Evolutionary conservation across 192 early-diverging fungal genomes (phyloP).

Genomic region (Dissophora ornata): DNA sequence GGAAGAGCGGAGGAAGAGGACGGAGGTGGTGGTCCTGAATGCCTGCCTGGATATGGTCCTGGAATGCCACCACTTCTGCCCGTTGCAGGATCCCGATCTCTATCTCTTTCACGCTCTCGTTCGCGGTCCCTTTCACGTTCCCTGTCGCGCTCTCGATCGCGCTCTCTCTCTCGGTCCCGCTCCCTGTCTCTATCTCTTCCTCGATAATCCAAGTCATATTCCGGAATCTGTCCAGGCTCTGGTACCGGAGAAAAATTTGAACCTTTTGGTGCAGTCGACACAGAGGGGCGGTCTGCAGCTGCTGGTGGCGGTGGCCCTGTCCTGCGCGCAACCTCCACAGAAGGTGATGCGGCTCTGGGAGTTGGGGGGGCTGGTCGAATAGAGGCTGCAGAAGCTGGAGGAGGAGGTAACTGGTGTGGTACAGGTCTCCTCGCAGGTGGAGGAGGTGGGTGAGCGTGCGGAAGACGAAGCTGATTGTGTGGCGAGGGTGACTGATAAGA

Average conservation of each 20-base stretch:
- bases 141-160: conserved; percentile 22
- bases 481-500: conserved; percentile 50
- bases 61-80: neutral
- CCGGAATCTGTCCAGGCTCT: conserved; percentile 50
- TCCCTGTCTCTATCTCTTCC: conserved; percentile 33
- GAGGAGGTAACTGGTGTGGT: conserved; percentile 40
- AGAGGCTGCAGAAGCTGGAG: conserved; percentile 24
- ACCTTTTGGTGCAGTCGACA: neutral
- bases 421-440: conserved; percentile 44
- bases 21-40: conserved; percentile 1
- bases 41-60: conserved; percentile 16
- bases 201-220: conserved; percentile 42
- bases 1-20: conserved; percentile 4
- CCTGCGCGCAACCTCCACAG: conserved; percentile 3
- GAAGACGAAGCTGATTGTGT: conserved; percentile 48
- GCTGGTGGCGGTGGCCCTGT: conserved; percentile 6
- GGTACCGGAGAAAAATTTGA: conserved; percentile 24
- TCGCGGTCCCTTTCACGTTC: conserved; percentile 34
- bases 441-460: conserved; percentile 49
- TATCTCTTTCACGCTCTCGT: conserved; percentile 23
- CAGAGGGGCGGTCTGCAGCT: neutral
- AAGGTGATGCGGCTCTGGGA: conserved; percentile 6
- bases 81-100: conserved; percentile 36
- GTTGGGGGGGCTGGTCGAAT: neutral
- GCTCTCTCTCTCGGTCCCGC: conserved; percentile 24